Base-by-base conservation (phyloP, 768 basidiomycete genomes). In the Boletus rubroflammeus region DNA sequence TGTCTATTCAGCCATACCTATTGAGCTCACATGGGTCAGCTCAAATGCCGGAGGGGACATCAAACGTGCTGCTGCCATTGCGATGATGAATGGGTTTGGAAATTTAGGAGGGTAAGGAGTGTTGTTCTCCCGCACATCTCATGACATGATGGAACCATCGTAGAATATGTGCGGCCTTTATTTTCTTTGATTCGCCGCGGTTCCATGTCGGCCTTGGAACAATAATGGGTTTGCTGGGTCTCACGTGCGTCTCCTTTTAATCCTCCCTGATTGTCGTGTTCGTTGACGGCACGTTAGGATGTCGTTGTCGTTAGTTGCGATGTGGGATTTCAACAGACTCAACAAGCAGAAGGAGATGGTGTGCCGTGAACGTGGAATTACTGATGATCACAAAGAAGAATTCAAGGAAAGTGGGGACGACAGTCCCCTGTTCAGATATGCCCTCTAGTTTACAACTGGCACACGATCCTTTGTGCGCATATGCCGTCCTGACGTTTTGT, bases 1-100 rank as follows among this genome's bases (percentile, higher is more conserved):
- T 9, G 71, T 81, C 1, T 81, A 67, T 57, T 77, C 83, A 0
- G 72, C 72, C 7, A 64, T 82, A 35, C 72, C 70, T 9, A 49
- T 81, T 17, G 54, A 55, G 13, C 60, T 84, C 1, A 78, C 81
- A 26, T 85, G 83, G 84, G 74, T 71, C 2, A 76, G 76, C 7
- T 75, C 77, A 5, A 81, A 81, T 39, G 75, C 78, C 3, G 82
- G 83, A 25, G 81, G 83, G 14, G 81, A 81, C 49, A 50, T 78
- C 40, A 78, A 79, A 56, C 74, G 76, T 45, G 79, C 73, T 42
- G 73, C 79, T 8, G 73, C 75, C 0, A 62, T 83, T 28, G 84
- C 78, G 4, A 73, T 81, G 71, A 72, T 82, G 13, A 76, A 77
- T 35, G 79, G 78, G 13, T 51, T 81, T 40, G 82, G 78, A n/a